Evolutionary conservation across 805 yeast species (phyloP), one percentile per base, ranked within the genome.

Genomic region (Candida nemodendra): DNA sequence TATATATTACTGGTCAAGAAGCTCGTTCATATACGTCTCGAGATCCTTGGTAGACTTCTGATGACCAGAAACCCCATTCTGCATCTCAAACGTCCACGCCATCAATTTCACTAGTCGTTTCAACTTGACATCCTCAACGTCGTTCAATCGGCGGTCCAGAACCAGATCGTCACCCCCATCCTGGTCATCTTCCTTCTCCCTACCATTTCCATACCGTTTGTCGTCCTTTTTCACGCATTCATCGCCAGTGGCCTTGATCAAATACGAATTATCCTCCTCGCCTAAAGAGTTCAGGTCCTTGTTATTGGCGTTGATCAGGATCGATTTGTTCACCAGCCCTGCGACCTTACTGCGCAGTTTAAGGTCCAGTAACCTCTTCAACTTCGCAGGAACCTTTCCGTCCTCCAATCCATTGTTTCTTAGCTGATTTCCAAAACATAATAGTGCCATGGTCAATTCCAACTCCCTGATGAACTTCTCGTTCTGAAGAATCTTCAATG

Each of bases 391-490:
- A 23, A 81, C 54, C 32, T 64, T 72, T 19, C 62, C 28, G 9
- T 25, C 28, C 13, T 42, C 65, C 62, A 13, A 25, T 17, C 36
- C 34, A 9, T 23, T 42, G 18, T 39, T 32, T 34, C 42, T 41
- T 28, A 58, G 41, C 29, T 54, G 53, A 16, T 52, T 54, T 25
- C 72, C 71, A 53, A 73, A 76, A 50, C 80, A 77, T 25, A 89
- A 63, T 42, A 89, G 66, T 16, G 95, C 87, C 93, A 89, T 85
- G 2, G 95, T 80, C 30, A 81, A 66, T 56, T 90, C 96, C 44
- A 89, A 63, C 47, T 86, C 91, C 38, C 76, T 74, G 61, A 88
- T 69, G 42, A 83, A 77, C 39, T 67, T 67, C 45, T 66, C 66
- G 32, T 80, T 79, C 29, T 56, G 60, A 26, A 60, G 41, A 8